Evolutionary conservation across 2,329 filamentous ascomycete genomes (phyloP).

Genomic region (Fusarium nelsonii): DNA sequence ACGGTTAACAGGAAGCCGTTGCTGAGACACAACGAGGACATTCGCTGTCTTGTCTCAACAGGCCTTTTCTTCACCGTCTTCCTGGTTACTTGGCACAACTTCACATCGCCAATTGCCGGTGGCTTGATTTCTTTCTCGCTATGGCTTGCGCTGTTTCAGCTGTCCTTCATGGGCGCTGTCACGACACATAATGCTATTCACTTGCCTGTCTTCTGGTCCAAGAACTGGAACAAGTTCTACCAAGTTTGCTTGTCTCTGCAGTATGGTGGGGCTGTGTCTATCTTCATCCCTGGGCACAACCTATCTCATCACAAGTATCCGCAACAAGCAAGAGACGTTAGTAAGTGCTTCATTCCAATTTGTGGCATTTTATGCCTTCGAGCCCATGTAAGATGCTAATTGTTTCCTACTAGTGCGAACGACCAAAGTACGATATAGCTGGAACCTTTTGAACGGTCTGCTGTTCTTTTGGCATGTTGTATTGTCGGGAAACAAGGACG

Average conservation of each 20-base stretch:
- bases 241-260: slow-evolving; percentile 29
- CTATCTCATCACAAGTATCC: slow-evolving; percentile 31
- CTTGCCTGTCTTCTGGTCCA: slow-evolving; percentile 16
- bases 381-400: not conserved
- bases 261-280: slow-evolving; percentile 21
- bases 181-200: slow-evolving; percentile 28
- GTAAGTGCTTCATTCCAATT: slow-evolving; percentile 7
- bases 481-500: slow-evolving; percentile 16
- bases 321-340: slow-evolving; percentile 26
- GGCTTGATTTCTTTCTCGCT: slow-evolving; percentile 11
- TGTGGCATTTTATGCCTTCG: too few relatives aligned
- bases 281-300: slow-evolving; percentile 27
- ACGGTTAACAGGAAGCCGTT: not conserved
- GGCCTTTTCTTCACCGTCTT: slow-evolving; percentile 25
- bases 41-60: slow-evolving; percentile 23
- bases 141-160: slow-evolving; percentile 26
- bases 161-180: slow-evolving; percentile 26
- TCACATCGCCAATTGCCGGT: slow-evolving; percentile 10
- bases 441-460: slow-evolving; percentile 22
- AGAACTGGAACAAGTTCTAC: slow-evolving; percentile 29
- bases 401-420: slow-evolving; percentile 12
- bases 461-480: slow-evolving; percentile 30
- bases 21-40: slow-evolving; percentile 17
- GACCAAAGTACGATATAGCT: slow-evolving; percentile 27
- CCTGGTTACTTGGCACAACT: slow-evolving; percentile 18